Evolutionary conservation across 805 yeast species (phyloP), one percentile per base, ranked within the genome.

Genomic region (Torulaspora delbrueckii): DNA sequence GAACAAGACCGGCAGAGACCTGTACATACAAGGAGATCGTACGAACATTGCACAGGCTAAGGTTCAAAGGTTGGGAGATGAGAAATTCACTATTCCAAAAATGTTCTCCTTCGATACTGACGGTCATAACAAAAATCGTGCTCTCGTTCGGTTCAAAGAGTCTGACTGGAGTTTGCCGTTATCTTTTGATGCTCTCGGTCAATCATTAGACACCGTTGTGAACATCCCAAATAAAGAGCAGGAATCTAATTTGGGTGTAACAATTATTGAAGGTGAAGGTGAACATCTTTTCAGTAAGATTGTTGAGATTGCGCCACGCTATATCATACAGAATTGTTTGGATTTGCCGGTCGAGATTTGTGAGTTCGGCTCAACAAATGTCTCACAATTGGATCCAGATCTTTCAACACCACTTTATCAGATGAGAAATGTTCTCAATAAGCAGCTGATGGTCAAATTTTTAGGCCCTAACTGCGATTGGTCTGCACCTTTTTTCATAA

Each of bases 141-240:
- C 90, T 0, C 58, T 75, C 22, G 56, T 90, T 5, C 75, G 76
- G 48, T 73, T 86, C 16, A 84, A 77, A 0, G 86, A 84, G 44
- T 83, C 96, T 0, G 71, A 73, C 5, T 77, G 86, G 77, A 84
- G 96, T 52, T 62, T 71, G 1, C 86, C 87, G 1, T 70, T 87
- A 39, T 82, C 95, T 60, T 81, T 93, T 57, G 96, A 90, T 60
- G 95, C 96, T 3, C 76, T 91, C 45, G 99, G 99, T 0, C 91
- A 89, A 52, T 71, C 81, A 1, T 74, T 77, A 35, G 96, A 81
- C 45, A 69, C 77, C 2, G 65, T 67, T 3, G 62, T 81, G 43
- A 77, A 77, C 30, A 54, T 79, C 1, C 68, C 72, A 32, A 76
- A 75, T 9, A 75, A 64, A 63, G 63, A 79, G 63, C 57, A 61